Evolutionary conservation across 2,329 filamentous ascomycete species (phyloP).

Genomic region (Talaromyces sp.): DNA sequence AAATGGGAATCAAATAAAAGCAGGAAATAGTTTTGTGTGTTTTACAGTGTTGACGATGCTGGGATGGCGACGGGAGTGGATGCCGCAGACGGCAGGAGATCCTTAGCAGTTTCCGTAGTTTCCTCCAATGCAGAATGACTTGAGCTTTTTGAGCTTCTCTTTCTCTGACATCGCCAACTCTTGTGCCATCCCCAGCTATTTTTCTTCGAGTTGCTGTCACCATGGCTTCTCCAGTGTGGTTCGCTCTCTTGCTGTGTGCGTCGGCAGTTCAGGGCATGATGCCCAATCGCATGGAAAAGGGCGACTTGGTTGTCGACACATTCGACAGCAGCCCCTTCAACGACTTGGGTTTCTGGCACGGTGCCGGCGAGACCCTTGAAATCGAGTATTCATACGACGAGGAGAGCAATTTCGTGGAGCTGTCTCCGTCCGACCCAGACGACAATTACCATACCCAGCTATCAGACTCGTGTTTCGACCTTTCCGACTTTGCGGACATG

Average conservation of each 20-base stretch:
- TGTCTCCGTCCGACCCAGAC: conserved; percentile 56
- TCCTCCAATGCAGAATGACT: background rate
- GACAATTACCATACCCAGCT: conserved; percentile 59
- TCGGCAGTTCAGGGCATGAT: background rate
- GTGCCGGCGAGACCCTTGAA: conserved; percentile 55
- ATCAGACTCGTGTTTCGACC: conserved; percentile 50
- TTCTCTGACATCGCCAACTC: background rate
- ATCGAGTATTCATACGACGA: conserved; percentile 28
- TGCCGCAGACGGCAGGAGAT: background rate
- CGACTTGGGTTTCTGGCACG: conserved; percentile 60
- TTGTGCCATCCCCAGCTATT: background rate
- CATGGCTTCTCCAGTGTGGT: background rate
- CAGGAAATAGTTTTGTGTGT: background rate
- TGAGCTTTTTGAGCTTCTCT: background rate
- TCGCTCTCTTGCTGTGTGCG: background rate
- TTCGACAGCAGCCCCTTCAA: conserved; percentile 53
- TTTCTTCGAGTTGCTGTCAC: background rate
- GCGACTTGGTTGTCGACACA: conserved; percentile 51
- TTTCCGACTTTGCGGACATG: conserved; percentile 49
- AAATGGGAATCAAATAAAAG: background rate
- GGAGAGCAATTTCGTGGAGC: conserved; percentile 47
- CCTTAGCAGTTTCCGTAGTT: background rate
- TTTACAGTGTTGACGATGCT: background rate
- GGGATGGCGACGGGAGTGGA: background rate
- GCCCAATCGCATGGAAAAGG: background rate